phyloP scores from a whole-genome alignment of 2,329 filamentous ascomycete species.

The Talaromyces piceae region DNA sequence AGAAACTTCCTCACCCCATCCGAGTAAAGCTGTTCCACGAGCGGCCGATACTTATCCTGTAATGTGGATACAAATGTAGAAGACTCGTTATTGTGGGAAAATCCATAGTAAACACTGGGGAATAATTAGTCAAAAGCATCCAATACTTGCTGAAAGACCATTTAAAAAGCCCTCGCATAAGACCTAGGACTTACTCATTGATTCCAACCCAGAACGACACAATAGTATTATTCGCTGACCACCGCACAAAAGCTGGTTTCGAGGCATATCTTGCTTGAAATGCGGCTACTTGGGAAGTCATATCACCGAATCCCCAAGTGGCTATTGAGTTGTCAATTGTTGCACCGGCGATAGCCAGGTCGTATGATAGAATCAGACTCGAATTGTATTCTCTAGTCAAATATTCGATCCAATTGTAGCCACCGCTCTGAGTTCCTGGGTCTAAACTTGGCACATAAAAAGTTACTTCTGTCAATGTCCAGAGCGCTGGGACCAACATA shows the following conservation, averaged over 20 bases:
- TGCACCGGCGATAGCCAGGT: constrained; percentile 8
- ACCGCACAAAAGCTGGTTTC: constrained; percentile 5
- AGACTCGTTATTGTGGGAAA: constrained; percentile 6
- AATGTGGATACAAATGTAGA: constrained; percentile 7
- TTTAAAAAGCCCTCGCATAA: background rate
- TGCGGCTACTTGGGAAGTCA: constrained; percentile 8
- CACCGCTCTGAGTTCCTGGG: constrained; percentile 10
- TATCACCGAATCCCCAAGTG: constrained; percentile 10
- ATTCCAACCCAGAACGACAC: constrained; percentile 10
- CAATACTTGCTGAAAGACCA: too few species aligned
- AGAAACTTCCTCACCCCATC: constrained; percentile 9
- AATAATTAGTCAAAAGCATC: too few species aligned
- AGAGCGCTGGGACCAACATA: background rate
- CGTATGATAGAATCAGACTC: constrained; percentile 6
- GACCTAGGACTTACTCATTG: constrained; percentile 6
- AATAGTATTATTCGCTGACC: constrained; percentile 7
- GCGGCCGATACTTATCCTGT: constrained; percentile 7
- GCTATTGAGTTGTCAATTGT: constrained; percentile 10
- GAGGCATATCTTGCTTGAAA: constrained; percentile 11
- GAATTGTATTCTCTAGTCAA: constrained; percentile 8
- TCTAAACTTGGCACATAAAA: constrained; percentile 3
- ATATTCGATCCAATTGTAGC: constrained; percentile 8
- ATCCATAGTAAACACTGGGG: constrained; percentile 10
- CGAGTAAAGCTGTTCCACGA: constrained; percentile 6
- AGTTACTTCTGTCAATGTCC: background rate